Evolutionary conservation across 495 filamentous ascomycete species (phyloP), one percentile per base, ranked within the genome.

Genomic region (Cercophora sp.): DNA sequence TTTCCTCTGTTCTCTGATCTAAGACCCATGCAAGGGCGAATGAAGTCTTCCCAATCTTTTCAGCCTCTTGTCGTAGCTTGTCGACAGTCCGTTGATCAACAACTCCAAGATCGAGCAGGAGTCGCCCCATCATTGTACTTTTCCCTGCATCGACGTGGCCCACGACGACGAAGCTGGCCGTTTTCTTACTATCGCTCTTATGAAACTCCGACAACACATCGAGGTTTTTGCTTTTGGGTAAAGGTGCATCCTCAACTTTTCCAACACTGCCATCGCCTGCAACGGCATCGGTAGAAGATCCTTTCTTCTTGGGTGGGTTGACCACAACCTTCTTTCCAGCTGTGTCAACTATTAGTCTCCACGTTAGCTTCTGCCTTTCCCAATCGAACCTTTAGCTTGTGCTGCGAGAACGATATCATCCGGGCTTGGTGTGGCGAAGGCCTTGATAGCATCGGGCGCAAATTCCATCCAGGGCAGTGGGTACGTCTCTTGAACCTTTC

Each of bases 131-230:
- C 15, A 98, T 75, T 13, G 93, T 98, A 70, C 90, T 96, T 70
- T 98, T 98, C 24, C 93, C 93, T 36, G 92, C 90, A 70, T 98
- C 93, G 39, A 98, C 93, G 69, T 98, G 93, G 29, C 93, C 91
- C 60, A 98, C 92, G 4, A 98, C 93, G 10, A 96, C 91, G 72
- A 98, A 97, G 60, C 89, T 96, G 41, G 89, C 91, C 29, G 80
- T 82, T 50, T 86, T 85, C 69, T 96, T 98, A 55, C 75, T 75
- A 32, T 81, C 83, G 19, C 79, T 76, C 52, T 85, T 90, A 60
- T 85, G 79, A 60, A 87, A 93, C 57, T 92, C 92, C 36, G 83
- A 80, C 9, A 92, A 58, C 4, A 97, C 91, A 64, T 97, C 80
- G 15, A 97, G 68, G 50, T 91, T 91, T 64, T 92, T 95, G 63